phyloP scores from a whole-genome alignment of 1,284 basidiomycete genomes.

The Cystobasidiaceae sp. region DNA sequence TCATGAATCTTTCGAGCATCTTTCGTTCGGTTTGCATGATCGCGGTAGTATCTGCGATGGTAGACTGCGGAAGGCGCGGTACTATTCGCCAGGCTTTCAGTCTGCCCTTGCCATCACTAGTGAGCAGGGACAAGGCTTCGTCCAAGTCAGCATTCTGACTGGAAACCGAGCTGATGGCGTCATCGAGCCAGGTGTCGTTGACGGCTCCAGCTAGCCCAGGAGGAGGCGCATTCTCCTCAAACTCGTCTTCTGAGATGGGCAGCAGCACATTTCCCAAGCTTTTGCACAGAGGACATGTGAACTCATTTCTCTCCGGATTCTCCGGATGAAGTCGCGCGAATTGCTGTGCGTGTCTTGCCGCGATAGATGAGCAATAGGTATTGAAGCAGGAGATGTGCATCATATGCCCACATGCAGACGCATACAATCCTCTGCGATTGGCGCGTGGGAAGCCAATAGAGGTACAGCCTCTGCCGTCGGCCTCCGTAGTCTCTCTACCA shows the following conservation, averaged over 20 bases:
- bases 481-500: slow-evolving; percentile 14
- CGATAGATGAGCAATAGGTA: slow-evolving; percentile 78
- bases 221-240: background rate
- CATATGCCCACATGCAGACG: slow-evolving; percentile 90
- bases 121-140: background rate
- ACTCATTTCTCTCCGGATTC: slow-evolving; percentile 84
- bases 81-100: slow-evolving; percentile 39
- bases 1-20: slow-evolving; percentile 33
- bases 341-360: slow-evolving; percentile 81
- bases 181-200: slow-evolving; percentile 5
- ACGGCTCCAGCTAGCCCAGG: background rate
- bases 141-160: background rate
- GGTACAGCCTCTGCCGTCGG: background rate
- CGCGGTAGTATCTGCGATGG: slow-evolving; percentile 6
- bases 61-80: background rate
- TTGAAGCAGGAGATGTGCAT: slow-evolving; percentile 97
- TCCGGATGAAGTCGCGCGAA: slow-evolving; percentile 93
- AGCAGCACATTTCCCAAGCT: slow-evolving; percentile 90
- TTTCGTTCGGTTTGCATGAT: slow-evolving; percentile 39
- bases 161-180: background rate
- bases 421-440: slow-evolving; percentile 74
- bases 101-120: slow-evolving; percentile 39
- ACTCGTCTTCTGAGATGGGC: slow-evolving; percentile 54
- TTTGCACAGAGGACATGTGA: slow-evolving; percentile 97
- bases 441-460: slow-evolving; percentile 56